Conservation (phyloP, 129 eudicot genomes). For the Chrysanthemum makinoi region DNA sequence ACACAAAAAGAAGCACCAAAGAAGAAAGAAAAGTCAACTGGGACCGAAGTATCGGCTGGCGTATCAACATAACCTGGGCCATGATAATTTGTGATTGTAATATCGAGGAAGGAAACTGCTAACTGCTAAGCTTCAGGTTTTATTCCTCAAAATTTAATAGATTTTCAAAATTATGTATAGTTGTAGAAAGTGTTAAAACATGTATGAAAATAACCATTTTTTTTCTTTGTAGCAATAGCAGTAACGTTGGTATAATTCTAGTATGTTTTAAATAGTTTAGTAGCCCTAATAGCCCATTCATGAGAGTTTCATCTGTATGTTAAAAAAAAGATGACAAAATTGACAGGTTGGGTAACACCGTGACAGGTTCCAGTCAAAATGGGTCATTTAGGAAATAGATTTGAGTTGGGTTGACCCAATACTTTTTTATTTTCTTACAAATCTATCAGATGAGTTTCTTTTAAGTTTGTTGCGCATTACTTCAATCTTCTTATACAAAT, state of each 20-base stretch:
- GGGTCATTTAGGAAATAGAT: not conserved
- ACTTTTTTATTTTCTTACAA: not conserved
- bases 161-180: slow-evolving; percentile 52
- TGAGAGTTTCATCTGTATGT: not conserved
- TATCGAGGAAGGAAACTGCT: slow-evolving; percentile 15
- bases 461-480: not conserved
- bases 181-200: slow-evolving; percentile 20
- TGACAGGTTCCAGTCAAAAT: not conserved
- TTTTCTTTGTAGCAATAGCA: slow-evolving; percentile 19
- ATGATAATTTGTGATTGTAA: not conserved
- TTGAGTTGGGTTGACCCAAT: not conserved
- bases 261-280: slow-evolving; percentile 24
- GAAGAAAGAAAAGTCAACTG: slow-evolving; percentile 43
- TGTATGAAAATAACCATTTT: slow-evolving; percentile 21
- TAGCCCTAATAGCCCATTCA: not conserved
- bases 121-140: slow-evolving; percentile 12
- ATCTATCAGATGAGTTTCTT: not conserved
- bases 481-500: not conserved
- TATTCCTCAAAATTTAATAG: slow-evolving; percentile 12
- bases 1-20: slow-evolving; percentile 64
- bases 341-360: not conserved
- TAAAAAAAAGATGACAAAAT: not conserved
- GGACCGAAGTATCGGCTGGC: slow-evolving; percentile 26
- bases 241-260: slow-evolving; percentile 20
- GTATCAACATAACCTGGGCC: slow-evolving; percentile 32